phyloP scores from a whole-genome alignment of 257 asterid genomes.

The Fraxinus anomala region DNA sequence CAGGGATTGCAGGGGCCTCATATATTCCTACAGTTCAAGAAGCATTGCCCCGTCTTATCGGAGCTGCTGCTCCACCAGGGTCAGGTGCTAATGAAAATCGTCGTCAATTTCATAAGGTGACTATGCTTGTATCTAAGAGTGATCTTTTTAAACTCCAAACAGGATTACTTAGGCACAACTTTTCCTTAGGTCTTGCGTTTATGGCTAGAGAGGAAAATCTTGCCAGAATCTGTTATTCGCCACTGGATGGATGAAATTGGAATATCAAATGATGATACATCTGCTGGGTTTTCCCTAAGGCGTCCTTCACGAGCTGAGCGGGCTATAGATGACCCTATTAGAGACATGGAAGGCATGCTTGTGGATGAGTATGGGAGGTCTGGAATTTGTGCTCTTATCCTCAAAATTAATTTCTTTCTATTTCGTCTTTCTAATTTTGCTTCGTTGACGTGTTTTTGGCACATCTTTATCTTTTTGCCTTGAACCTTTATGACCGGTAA shows the following conservation, averaged over 20 bases:
- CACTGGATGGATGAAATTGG: conserved; percentile 70
- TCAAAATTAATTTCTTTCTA: conserved; percentile 7
- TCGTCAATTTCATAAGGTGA: conserved; percentile 92
- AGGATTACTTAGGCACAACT: conserved; percentile 25
- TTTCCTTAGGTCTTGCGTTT: conserved; percentile 71
- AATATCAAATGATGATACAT: conserved; percentile 52
- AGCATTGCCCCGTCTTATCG: conserved; percentile 79
- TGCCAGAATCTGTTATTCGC: conserved; percentile 81
- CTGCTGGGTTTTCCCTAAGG: conserved; percentile 66
- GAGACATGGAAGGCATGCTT: conserved; percentile 97
- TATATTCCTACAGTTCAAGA: conserved; percentile 86
- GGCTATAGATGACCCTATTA: conserved; percentile 88
- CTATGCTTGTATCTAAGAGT: conserved; percentile 14
- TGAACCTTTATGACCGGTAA: not conserved
- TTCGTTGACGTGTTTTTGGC: not conserved
- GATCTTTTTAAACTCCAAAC: conserved; percentile 18
- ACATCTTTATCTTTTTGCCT: not conserved
- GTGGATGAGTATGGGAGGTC: conserved; percentile 98
- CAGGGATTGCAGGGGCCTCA: conserved; percentile 91
- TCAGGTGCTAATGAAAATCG: conserved; percentile 87
- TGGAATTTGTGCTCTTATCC: conserved; percentile 25
- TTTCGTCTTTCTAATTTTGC: conserved; percentile 16
- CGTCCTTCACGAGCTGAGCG: conserved; percentile 95
- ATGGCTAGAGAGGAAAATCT: conserved; percentile 95
- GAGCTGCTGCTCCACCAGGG: conserved; percentile 92